Conservation (phyloP, 495 filamentous ascomycete species). For the Neurospora sp. region DNA sequence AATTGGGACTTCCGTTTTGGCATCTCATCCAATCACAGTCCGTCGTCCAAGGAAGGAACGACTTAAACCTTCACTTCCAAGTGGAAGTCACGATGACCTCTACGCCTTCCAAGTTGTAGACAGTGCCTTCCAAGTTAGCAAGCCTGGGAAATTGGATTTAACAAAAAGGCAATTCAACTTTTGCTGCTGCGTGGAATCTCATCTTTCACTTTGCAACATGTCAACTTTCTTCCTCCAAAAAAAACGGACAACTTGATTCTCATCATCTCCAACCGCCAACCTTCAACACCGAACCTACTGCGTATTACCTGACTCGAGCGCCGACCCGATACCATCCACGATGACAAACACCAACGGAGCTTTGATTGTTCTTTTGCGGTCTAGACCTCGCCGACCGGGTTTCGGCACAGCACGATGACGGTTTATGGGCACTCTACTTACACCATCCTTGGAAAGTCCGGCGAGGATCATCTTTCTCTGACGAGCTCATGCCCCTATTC, state of each 20-base stretch:
- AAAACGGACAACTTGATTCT: background rate
- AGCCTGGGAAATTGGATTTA: background rate
- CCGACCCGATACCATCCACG: background rate
- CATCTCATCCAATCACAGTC: background rate
- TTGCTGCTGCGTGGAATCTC: background rate
- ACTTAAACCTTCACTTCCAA: background rate
- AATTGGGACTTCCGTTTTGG: background rate
- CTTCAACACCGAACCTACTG: background rate
- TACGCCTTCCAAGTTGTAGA: background rate
- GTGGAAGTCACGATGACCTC: background rate
- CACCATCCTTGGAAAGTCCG: background rate
- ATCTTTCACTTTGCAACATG: background rate
- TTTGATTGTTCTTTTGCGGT: background rate
- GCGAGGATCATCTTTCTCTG: background rate
- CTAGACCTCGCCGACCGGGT: background rate
- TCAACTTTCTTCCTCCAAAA: background rate
- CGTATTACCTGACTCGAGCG: background rate
- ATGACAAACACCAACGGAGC: background rate
- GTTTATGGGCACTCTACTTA: background rate
- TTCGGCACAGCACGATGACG: background rate
- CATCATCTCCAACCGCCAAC: background rate
- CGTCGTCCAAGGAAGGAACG: background rate
- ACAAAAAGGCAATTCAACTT: background rate
- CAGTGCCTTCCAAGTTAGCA: background rate
- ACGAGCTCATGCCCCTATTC: background rate